phyloP scores from a whole-genome alignment of 345 rosid genomes.

The Populus euphratica region DNA sequence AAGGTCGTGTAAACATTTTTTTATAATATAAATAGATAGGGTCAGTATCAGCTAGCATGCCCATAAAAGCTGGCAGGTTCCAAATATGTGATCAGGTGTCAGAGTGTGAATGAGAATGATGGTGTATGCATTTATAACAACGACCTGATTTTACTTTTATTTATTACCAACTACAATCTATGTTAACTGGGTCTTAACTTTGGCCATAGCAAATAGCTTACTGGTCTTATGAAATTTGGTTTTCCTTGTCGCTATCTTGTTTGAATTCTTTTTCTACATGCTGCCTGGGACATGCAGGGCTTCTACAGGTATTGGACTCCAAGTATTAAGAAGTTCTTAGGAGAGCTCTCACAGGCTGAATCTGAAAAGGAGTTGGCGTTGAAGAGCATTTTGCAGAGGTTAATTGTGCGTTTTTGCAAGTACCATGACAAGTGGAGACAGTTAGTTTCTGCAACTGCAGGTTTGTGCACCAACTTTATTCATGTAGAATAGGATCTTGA shows the following conservation, averaged over 20 bases:
- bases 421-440: conserved; percentile 80
- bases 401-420: conserved; percentile 66
- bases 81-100: background rate
- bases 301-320: conserved; percentile 89
- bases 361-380: conserved; percentile 72
- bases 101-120: background rate
- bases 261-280: conserved; percentile 1
- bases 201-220: background rate
- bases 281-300: conserved; percentile 51
- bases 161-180: background rate
- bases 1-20: background rate
- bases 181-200: background rate
- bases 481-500: background rate
- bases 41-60: background rate
- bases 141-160: background rate
- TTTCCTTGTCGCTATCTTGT: background rate
- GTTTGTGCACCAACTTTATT: conserved; percentile 34
- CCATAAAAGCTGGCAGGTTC: background rate
- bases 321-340: conserved; percentile 59
- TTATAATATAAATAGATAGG: background rate
- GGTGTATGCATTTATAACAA: background rate
- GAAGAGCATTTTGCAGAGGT: conserved; percentile 73
- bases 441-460: conserved; percentile 71
- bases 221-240: background rate
- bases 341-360: conserved; percentile 73